A percentile compares a stretch with the other conserved stretches of the same genome.
Conservation (phyloP, 2,329 filamentous ascomycete genomes). For the Penicillium sp. region DNA sequence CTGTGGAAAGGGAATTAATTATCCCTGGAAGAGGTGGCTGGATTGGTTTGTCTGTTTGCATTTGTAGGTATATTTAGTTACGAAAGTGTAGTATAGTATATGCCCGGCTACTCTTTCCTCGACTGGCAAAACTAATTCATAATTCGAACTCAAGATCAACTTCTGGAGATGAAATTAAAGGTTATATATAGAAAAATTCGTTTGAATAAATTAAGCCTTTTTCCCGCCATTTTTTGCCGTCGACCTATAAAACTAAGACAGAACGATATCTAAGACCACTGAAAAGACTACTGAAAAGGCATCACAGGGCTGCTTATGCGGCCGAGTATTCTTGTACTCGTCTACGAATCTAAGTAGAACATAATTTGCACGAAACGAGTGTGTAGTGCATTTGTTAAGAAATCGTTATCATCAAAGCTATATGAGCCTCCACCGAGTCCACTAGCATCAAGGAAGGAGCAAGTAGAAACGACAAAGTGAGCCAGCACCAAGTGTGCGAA, state of each 20-base stretch:
- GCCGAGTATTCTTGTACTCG: too few relatives aligned
- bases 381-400: conserved; percentile 19
- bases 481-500: neutral
- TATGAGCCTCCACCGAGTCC: neutral
- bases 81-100: neutral
- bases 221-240: too few relatives aligned
- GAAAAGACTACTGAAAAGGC: too few relatives aligned
- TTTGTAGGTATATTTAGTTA: neutral
- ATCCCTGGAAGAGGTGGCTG: neutral
- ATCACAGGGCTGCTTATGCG: too few relatives aligned
- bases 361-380: conserved; percentile 16
- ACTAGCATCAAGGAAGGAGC: neutral
- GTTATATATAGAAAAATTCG: too few relatives aligned
- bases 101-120: neutral
- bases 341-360: neutral
- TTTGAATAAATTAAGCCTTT: too few relatives aligned
- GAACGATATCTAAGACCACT: too few relatives aligned
- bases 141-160: neutral
- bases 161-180: neutral
- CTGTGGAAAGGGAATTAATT: neutral
- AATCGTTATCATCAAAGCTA: conserved; percentile 11
- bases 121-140: conserved; percentile 3
- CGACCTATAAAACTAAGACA: too few relatives aligned
- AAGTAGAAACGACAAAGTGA: neutral
- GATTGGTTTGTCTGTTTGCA: neutral